These are phyloP conservation scores for Gossypium raimondii DNA, from an alignment of 345 rosid genomes.

Conservation along the genomic window DNA sequence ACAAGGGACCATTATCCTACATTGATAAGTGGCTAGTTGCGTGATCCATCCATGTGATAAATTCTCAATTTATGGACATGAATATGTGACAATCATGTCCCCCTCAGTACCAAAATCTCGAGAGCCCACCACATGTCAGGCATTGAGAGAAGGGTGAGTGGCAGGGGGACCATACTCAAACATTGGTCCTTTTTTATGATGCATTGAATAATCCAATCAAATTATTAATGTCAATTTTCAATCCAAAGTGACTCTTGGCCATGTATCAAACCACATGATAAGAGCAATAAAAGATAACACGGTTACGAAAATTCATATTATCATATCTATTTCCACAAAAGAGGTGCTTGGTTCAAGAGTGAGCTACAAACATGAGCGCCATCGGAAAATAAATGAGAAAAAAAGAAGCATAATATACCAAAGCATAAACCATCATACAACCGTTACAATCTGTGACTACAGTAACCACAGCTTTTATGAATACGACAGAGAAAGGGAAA, in stretches of 20 bases:
- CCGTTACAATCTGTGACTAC: constrained; percentile 10
- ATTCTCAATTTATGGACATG: not conserved
- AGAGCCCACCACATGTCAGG: constrained; percentile 14
- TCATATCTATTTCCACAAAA: constrained; percentile 14
- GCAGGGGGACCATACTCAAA: constrained; percentile 19
- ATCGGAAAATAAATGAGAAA: not conserved
- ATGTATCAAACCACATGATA: not conserved
- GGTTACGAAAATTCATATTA: not conserved
- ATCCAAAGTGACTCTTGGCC: not conserved
- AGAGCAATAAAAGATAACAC: not conserved
- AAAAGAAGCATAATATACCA: not conserved
- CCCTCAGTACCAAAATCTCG: not conserved
- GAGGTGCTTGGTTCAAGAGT: constrained; percentile 1
- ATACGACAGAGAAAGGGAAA: constrained; percentile 15
- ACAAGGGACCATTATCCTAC: constrained; percentile 13
- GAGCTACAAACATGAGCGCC: constrained; percentile 5
- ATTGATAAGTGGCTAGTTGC: not conserved
- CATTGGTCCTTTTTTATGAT: not conserved
- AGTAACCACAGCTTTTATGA: not conserved
- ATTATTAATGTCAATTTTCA: not conserved
- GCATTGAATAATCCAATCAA: not conserved
- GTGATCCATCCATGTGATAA: not conserved
- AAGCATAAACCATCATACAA: constrained; percentile 10
- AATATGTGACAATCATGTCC: not conserved
- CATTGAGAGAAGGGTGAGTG: not conserved